phyloP scores from a whole-genome alignment of 495 filamentous ascomycete genomes.

The Aspergillus affinis region DNA sequence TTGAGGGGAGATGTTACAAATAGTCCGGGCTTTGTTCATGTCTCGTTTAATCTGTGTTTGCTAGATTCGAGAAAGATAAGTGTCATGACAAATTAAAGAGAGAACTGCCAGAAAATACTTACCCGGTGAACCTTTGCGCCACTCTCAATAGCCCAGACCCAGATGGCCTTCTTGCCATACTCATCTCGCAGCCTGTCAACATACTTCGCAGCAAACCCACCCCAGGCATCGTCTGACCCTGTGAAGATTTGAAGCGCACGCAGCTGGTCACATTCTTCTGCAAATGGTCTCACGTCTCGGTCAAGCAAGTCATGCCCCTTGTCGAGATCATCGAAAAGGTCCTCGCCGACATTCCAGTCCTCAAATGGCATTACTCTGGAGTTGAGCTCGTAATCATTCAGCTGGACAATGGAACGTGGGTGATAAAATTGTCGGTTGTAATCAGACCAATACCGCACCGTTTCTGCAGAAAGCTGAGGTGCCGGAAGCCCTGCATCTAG shows the following conservation, averaged over 20 bases:
- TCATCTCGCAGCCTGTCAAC: conserved; percentile 83
- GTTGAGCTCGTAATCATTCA: conserved; percentile 83
- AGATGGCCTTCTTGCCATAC: conserved; percentile 80
- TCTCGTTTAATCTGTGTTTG: conserved; percentile 55
- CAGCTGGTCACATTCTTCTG: conserved; percentile 90
- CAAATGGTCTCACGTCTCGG: conserved; percentile 79
- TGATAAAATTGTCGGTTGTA: conserved; percentile 91
- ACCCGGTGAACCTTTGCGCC: conserved; percentile 59
- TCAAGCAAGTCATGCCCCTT: conserved; percentile 86
- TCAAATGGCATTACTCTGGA: conserved; percentile 81
- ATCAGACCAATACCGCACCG: conserved; percentile 93
- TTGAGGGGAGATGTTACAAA: conserved; percentile 65
- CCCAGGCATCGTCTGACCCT: conserved; percentile 87
- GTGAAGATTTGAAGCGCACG: conserved; percentile 84
- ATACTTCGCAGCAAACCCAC: conserved; percentile 79
- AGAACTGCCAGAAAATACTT: conserved; percentile 25
- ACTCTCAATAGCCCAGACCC: conserved; percentile 81
- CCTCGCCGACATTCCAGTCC: conserved; percentile 73
- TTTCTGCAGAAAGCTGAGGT: conserved; percentile 62
- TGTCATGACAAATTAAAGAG: conserved; percentile 4
- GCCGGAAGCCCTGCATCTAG: conserved; percentile 65
- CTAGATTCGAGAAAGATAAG: conserved; percentile 20
- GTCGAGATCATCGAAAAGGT: conserved; percentile 78
- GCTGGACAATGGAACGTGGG: conserved; percentile 80
- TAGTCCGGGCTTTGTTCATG: conserved; percentile 67